A percentile compares a stretch with the other conserved stretches of the same genome.
phyloP scores from a whole-genome alignment of 1,284 basidiomycete species.

The Sparassis latifolia region DNA sequence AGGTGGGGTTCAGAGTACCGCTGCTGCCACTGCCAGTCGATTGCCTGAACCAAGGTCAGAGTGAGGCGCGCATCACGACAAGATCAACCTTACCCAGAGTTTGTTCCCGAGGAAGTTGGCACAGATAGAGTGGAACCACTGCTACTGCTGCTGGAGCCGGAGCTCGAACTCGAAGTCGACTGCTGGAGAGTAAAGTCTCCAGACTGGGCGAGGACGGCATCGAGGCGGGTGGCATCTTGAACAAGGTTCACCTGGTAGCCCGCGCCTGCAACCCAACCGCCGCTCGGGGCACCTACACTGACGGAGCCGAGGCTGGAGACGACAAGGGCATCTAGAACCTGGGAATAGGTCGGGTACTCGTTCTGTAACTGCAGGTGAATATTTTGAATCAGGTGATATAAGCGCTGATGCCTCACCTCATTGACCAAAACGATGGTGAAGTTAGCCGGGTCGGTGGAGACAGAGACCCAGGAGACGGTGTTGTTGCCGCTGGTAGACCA shows the following conservation, averaged over 20 bases:
- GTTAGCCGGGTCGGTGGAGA: conserved; percentile 55
- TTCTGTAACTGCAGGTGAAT: conserved; percentile 18
- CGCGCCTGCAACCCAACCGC: conserved; percentile 50
- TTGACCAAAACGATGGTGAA: conserved; percentile 69
- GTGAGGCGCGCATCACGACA: not conserved
- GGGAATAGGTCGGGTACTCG: conserved; percentile 22
- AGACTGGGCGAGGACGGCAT: conserved; percentile 62
- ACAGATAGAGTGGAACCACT: no score
- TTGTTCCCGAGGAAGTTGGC: no score
- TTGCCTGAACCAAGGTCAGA: not conserved
- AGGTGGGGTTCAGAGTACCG: conserved; percentile 13
- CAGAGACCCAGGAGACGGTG: conserved; percentile 55
- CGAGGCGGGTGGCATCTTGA: conserved; percentile 34
- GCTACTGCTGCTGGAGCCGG: conserved; percentile 1
- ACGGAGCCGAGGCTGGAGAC: conserved; percentile 32
- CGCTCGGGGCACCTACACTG: conserved; percentile 43
- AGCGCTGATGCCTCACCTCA: conserved; percentile 29
- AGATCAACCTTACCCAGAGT: not conserved
- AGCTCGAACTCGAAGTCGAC: conserved; percentile 17
- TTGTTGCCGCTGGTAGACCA: conserved; percentile 61
- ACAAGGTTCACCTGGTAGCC: conserved; percentile 70
- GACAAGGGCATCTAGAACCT: conserved; percentile 46
- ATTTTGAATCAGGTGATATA: conserved; percentile 11
- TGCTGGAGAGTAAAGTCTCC: conserved; percentile 45
- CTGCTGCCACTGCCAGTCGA: not conserved